A percentile compares a stretch with the other conserved stretches of the same genome.
Evolutionary conservation across 2,329 filamentous ascomycete genomes (phyloP).

Genomic region (Periconia digitata): DNA sequence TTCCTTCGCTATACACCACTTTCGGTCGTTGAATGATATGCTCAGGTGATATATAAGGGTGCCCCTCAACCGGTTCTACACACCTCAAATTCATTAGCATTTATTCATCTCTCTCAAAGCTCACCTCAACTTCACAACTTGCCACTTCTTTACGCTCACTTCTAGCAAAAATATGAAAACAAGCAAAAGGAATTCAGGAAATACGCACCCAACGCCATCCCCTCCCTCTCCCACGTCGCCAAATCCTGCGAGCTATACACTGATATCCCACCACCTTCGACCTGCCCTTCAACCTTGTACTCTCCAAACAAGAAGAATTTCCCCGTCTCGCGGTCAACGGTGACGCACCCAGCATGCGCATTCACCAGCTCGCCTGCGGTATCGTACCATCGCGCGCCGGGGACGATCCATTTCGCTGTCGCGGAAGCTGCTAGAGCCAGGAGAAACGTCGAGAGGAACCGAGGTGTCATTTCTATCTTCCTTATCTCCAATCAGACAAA

Average conservation of each 20-base stretch:
- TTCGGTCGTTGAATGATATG: conserved; percentile 65
- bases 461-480: not conserved
- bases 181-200: no score
- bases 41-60: conserved; percentile 57
- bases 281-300: conserved; percentile 60
- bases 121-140: no score
- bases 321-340: conserved; percentile 54
- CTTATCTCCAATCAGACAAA: no score
- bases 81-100: conserved; percentile 2
- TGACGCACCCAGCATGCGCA: conserved; percentile 62
- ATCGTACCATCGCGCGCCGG: conserved; percentile 62
- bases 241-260: conserved; percentile 62
- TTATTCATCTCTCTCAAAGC: no score
- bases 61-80: conserved; percentile 54
- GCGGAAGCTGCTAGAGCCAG: conserved; percentile 11
- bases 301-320: conserved; percentile 66
- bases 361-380: conserved; percentile 63
- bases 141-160: no score
- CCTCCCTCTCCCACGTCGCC: conserved; percentile 61
- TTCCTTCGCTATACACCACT: conserved; percentile 59
- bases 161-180: no score
- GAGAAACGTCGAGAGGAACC: conserved; percentile 9
- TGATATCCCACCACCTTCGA: conserved; percentile 61
- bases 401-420: conserved; percentile 60
- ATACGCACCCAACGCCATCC: conserved; percentile 55